Base-by-base conservation (phyloP, 2,329 filamentous ascomycete species). In the Monilinia fructigena region DNA sequence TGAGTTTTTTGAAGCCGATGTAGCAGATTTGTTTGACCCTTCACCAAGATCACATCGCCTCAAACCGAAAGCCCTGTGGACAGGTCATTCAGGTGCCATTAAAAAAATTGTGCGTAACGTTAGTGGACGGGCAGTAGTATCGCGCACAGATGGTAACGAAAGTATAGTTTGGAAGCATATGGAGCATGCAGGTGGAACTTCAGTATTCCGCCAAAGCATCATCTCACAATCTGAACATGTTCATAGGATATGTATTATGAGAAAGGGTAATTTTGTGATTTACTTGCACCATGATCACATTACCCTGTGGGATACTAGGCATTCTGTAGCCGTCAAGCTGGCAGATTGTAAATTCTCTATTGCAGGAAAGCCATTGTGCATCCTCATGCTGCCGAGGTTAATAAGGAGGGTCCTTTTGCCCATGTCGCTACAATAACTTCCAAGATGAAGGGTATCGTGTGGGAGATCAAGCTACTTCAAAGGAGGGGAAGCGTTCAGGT, bases 61-160 rank as follows among this genome's bases (percentile, higher is more conserved):
- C 20, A 78, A 80, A 26, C 82, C 86, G 18, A 86, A 85, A 69
- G 84, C 86, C 2, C 83, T 88, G 1, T 96, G 93, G 91, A 92
- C 92, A 1, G 93, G 94, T 0, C 93, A 97, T 79, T 90, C 89
- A 20, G 85, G 85, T 20, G 83, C 91, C 0, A 87, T 97, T 69
- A 89, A 90, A 74, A 96, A 96, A 75, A 91, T 97, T 68, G 89
- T 96, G 55, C 89, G 93, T 68, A 96, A 93, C 73, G 90, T 90
- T 54, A 91, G 88, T 73, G 93, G 93, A 11, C 84, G 87, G 70
- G 89, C 92, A 5, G 81, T 97, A 54, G 87, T 96, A 42, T 96
- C 93, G 8, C 85, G 92, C 62, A 96, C 93, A 0, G 83, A 87
- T 67, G 82, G 88, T 54, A 90, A 92, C 68, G 91, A 96, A 76